These are phyloP conservation scores for Lachancea cidri DNA, from an alignment of 805 yeast species.

Conservation along the genomic window DNA sequence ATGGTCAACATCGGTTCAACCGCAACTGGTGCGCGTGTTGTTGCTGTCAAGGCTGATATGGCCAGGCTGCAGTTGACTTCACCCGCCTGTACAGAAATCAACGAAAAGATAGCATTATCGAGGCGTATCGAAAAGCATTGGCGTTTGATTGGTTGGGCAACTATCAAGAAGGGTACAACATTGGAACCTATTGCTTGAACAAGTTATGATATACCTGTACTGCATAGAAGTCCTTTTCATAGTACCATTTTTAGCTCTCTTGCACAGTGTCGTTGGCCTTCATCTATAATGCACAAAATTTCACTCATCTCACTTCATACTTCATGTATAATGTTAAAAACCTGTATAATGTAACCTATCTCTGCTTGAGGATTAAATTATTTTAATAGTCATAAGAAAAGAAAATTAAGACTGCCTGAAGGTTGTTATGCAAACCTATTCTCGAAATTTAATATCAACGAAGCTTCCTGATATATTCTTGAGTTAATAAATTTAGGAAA, in stretches of 20 bases:
- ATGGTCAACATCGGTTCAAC: constrained; percentile 99
- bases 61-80: constrained; percentile 94
- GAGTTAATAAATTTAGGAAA: constrained; percentile 60
- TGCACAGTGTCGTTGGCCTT: no score
- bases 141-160: constrained; percentile 99
- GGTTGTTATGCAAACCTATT: constrained; percentile 2
- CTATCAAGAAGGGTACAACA: constrained; percentile 89
- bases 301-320: no score
- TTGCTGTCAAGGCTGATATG: constrained; percentile 98
- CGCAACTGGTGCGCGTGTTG: constrained; percentile 98
- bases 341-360: neutral
- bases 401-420: no score
- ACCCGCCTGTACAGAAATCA: constrained; percentile 97
- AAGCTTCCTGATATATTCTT: constrained; percentile 34
- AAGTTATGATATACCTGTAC: no score
- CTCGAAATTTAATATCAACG: constrained; percentile 4
- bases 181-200: constrained; percentile 59
- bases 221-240: neutral
- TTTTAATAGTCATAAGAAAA: no score
- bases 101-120: constrained; percentile 96
- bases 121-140: constrained; percentile 99
- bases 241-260: constrained; percentile 1
- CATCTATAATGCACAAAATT: no score
- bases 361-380: neutral
- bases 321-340: neutral